Evolutionary conservation across 1,139 yeast species (phyloP).

Genomic region (Starmera stellimalicola): DNA sequence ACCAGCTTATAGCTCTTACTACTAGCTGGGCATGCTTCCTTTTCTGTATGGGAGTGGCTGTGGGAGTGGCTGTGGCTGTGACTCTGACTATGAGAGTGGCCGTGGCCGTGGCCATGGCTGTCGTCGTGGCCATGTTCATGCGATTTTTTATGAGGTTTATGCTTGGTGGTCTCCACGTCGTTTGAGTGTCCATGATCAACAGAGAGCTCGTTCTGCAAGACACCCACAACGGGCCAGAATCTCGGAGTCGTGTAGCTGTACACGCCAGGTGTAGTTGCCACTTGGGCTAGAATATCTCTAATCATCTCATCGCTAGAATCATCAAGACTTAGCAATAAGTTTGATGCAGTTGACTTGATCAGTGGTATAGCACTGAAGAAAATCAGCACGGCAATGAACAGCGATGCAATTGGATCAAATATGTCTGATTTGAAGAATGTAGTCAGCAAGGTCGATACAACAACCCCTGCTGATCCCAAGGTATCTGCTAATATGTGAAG

Average conservation of each 20-base stretch:
- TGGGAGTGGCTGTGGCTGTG: slow-evolving; percentile 22
- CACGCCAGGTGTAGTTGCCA: slow-evolving; percentile 67
- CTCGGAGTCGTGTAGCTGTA: slow-evolving; percentile 80
- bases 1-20: slow-evolving; percentile 21
- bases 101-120: slow-evolving; percentile 15
- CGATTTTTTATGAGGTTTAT: neutral
- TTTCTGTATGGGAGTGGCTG: slow-evolving; percentile 11
- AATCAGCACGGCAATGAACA: slow-evolving; percentile 75
- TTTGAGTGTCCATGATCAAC: slow-evolving; percentile 11
- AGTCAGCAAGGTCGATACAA: slow-evolving; percentile 67
- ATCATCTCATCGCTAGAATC: slow-evolving; percentile 49
- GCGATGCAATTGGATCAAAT: slow-evolving; percentile 88
- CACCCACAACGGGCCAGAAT: slow-evolving; percentile 68
- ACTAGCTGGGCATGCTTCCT: slow-evolving; percentile 3
- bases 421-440: slow-evolving; percentile 46
- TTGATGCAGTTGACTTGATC: slow-evolving; percentile 69
- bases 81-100: slow-evolving; percentile 22
- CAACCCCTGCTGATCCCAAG: slow-evolving; percentile 93
- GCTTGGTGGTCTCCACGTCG: slow-evolving; percentile 4
- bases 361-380: slow-evolving; percentile 78
- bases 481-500: slow-evolving; percentile 93
- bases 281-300: slow-evolving; percentile 55
- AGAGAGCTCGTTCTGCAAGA: slow-evolving; percentile 14
- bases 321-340: slow-evolving; percentile 54
- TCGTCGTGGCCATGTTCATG: slow-evolving; percentile 23